Evolutionary conservation across 257 asterid genomes (phyloP).

Genomic region (Nicotiana knightiana): DNA sequence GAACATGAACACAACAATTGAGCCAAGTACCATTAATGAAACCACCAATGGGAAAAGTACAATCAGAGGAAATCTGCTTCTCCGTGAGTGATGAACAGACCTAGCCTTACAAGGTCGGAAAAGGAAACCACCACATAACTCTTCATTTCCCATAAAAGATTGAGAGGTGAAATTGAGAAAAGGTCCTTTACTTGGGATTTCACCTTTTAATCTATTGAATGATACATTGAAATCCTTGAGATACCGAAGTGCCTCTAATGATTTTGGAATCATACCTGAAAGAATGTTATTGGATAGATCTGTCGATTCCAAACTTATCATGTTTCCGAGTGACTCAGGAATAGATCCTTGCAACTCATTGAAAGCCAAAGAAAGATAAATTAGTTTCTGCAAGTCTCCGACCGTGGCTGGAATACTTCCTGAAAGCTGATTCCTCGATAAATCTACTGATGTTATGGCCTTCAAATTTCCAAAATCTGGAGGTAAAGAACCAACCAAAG

Average conservation of each 20-base stretch:
- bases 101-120: not conserved
- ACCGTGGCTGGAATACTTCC: constrained; percentile 26
- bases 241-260: constrained; percentile 17
- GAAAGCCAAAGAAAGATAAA: constrained; percentile 26
- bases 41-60: not conserved
- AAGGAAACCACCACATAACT: constrained; percentile 16
- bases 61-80: not conserved
- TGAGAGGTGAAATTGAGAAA: constrained; percentile 25
- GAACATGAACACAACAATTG: not conserved
- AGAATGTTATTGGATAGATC: constrained; percentile 26
- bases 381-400: constrained; percentile 18
- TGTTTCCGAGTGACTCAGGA: constrained; percentile 28
- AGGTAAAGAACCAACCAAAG: constrained; percentile 28
- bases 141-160: constrained; percentile 21
- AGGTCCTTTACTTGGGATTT: constrained; percentile 31
- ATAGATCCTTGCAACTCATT: constrained; percentile 32
- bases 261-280: constrained; percentile 26
- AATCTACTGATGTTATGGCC: constrained; percentile 13
- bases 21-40: not conserved
- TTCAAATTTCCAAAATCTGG: constrained; percentile 20
- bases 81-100: not conserved
- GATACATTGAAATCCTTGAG: constrained; percentile 24
- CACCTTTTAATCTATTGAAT: constrained; percentile 28
- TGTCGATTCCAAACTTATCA: constrained; percentile 25
- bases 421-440: constrained; percentile 25